Evolutionary conservation across 2,329 filamentous ascomycete species (phyloP).

Genomic region (Dactylonectria macrodidyma): DNA sequence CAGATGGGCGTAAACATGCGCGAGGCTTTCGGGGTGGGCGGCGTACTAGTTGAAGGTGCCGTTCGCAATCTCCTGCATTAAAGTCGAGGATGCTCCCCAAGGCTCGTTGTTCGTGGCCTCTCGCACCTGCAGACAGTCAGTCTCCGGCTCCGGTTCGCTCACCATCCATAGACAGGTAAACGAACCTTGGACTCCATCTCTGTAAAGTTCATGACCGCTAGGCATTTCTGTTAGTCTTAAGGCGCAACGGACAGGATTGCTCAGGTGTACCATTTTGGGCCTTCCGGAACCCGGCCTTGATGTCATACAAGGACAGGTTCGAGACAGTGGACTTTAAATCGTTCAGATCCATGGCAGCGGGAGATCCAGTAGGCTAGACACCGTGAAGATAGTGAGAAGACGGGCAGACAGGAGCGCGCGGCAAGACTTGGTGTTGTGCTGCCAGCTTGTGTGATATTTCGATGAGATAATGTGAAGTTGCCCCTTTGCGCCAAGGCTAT

Average conservation of each 20-base stretch:
- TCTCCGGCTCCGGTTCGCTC: constrained; percentile 13
- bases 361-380: constrained; percentile 37
- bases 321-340: constrained; percentile 88
- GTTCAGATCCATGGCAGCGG: constrained; percentile 83
- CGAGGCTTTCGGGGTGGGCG: background rate
- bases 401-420: constrained; percentile 20
- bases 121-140: constrained; percentile 75
- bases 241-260: constrained; percentile 26
- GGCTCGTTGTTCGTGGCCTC: constrained; percentile 99
- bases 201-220: constrained; percentile 98
- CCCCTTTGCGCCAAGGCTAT: constrained; percentile 47
- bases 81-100: constrained; percentile 87
- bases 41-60: constrained; percentile 97
- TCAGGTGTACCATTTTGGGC: constrained; percentile 87
- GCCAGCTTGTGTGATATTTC: constrained; percentile 29
- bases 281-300: constrained; percentile 95
- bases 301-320: constrained; percentile 93
- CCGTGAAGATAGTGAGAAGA: constrained; percentile 11
- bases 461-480: constrained; percentile 37
- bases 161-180: constrained; percentile 27
- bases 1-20: constrained; percentile 15
- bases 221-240: constrained; percentile 48
- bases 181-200: constrained; percentile 85
- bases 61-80: constrained; percentile 99
- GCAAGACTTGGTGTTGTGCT: constrained; percentile 30